Percentiles rank a stretch among this genome's conserved stretches.
phyloP scores from a whole-genome alignment of 441 rosid species.

The Sinapis alba region DNA sequence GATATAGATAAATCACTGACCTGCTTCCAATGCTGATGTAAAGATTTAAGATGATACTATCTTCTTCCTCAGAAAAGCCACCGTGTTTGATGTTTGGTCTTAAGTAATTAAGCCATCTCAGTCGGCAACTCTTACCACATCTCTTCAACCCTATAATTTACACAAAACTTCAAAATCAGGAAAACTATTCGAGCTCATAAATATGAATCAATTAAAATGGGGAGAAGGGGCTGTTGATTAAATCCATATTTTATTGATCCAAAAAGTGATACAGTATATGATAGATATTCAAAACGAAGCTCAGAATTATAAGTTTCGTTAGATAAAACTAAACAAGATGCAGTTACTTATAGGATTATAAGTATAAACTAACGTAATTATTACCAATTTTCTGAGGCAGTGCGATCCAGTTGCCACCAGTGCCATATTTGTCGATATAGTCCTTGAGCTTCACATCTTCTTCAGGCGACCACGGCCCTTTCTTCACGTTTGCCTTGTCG shows the following conservation, averaged over 20 bases:
- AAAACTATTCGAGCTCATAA: neutral
- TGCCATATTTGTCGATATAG: constrained; percentile 77
- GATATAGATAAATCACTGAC: constrained; percentile 36
- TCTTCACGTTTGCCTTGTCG: constrained; percentile 91
- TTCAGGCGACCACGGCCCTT: constrained; percentile 99
- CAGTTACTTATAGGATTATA: neutral
- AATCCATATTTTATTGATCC: neutral
- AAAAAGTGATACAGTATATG: neutral
- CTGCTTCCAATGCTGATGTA: constrained; percentile 98
- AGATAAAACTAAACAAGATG: neutral
- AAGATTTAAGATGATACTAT: constrained; percentile 91
- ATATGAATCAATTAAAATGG: neutral
- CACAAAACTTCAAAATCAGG: constrained; percentile 20
- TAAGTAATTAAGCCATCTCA: constrained; percentile 95
- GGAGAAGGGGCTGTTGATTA: neutral
- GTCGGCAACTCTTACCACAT: constrained; percentile 96
- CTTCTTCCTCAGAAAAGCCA: constrained; percentile 97
- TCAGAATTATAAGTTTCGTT: neutral
- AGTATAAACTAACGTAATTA: neutral
- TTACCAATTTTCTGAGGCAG: constrained; percentile 97
- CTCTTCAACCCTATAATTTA: constrained; percentile 72
- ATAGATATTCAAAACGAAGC: neutral
- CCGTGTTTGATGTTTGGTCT: constrained; percentile 97
- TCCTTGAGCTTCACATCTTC: constrained; percentile 93
- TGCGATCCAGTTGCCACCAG: constrained; percentile 98